Percentiles rank a stretch among this genome's conserved stretches.
These are phyloP conservation scores for Blastocystis sp. DNA, from an alignment of 352 stramenopile species.

Conservation along the genomic window DNA sequence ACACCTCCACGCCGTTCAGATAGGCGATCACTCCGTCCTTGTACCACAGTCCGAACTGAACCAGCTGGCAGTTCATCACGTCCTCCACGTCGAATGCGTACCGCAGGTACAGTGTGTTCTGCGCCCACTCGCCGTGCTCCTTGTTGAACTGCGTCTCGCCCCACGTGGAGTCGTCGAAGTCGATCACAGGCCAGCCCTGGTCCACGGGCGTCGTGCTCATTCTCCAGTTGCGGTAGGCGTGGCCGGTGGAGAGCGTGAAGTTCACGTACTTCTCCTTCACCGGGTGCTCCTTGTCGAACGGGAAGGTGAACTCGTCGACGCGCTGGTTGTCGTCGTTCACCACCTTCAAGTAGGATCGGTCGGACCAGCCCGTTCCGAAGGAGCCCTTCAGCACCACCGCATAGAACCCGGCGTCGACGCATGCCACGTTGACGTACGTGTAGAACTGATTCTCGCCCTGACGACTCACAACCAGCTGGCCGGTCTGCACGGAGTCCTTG, in stretches of 20 bases:
- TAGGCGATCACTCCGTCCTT: constrained; percentile 36
- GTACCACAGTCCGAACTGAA: constrained; percentile 35
- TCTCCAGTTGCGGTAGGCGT: no score
- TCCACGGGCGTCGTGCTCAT: no score
- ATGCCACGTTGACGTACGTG: constrained; percentile 6
- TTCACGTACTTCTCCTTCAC: not conserved
- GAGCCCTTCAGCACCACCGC: constrained; percentile 12
- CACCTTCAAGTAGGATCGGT: not conserved
- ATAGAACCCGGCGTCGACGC: not conserved
- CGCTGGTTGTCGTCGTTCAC: not conserved
- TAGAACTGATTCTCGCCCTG: no score
- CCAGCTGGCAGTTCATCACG: not conserved
- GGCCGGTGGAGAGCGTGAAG: not conserved
- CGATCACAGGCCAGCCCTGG: no score
- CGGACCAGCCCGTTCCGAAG: constrained; percentile 20
- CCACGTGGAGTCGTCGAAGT: no score
- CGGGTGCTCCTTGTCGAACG: not conserved
- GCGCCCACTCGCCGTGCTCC: not conserved
- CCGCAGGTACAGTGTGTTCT: constrained; percentile 27
- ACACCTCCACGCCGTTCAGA: constrained; percentile 43
- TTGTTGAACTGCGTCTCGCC: not conserved
- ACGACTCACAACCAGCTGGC: no score
- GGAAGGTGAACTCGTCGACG: constrained; percentile 25
- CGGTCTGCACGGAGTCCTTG: not conserved
- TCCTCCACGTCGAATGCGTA: not conserved